Conservation (phyloP, 306 rosid genomes). For the Betula pendula region DNA sequence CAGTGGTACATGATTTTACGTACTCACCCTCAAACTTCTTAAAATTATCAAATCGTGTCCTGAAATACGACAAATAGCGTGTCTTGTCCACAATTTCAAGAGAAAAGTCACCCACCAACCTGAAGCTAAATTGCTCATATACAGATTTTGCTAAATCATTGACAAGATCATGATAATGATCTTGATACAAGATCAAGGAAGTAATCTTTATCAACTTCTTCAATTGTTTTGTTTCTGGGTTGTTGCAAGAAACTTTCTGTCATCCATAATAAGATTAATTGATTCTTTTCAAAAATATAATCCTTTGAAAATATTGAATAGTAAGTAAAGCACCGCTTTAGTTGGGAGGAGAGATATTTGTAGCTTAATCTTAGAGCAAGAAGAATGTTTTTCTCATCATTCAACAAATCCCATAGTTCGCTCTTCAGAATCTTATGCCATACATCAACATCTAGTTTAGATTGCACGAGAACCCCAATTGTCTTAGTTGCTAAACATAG, state of each 20-base stretch:
- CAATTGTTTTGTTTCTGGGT: background rate
- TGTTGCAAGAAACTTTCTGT: conserved; percentile 35
- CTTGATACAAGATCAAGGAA: conserved; percentile 32
- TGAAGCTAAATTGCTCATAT: conserved; percentile 13
- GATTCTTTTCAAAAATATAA: conserved; percentile 19
- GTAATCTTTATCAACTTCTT: conserved; percentile 34
- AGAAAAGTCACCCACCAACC: background rate
- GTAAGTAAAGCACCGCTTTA: conserved; percentile 15
- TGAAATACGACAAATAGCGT: conserved; percentile 36
- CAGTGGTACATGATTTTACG: no score
- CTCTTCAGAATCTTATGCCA: conserved; percentile 12
- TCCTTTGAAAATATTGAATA: conserved; percentile 34
- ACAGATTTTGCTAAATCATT: conserved; percentile 39
- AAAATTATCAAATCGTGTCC: conserved; percentile 19
- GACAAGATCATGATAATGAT: conserved; percentile 41
- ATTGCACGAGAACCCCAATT: conserved; percentile 27
- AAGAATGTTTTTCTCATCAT: background rate
- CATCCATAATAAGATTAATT: conserved; percentile 43
- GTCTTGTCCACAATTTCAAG: background rate
- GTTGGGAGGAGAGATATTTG: background rate
- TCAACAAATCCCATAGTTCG: conserved; percentile 23
- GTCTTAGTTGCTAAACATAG: conserved; percentile 25
- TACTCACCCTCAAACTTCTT: conserved; percentile 30
- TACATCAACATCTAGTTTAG: conserved; percentile 3
- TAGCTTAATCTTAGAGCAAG: conserved; percentile 23